These are phyloP conservation scores for Wickerhamiella alocasiicola DNA, from an alignment of 805 yeast genomes.

Conservation along the genomic window DNA sequence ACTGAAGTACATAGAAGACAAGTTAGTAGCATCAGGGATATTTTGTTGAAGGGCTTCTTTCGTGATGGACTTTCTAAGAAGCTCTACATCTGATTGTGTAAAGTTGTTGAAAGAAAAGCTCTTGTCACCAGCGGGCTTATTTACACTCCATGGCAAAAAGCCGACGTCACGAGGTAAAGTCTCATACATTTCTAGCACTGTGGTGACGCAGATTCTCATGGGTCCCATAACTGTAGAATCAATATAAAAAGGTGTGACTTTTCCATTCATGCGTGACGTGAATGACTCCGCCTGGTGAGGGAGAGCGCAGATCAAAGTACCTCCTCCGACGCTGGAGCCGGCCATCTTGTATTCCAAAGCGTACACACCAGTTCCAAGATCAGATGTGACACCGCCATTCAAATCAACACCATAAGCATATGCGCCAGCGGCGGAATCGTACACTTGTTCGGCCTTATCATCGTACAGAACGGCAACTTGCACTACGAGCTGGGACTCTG, in stretches of 20 bases:
- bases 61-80: conserved; percentile 37
- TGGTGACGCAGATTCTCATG: conserved; percentile 29
- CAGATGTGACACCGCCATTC: conserved; percentile 35
- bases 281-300: conserved; percentile 53
- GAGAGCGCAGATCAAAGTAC: conserved; percentile 43
- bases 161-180: conserved; percentile 34
- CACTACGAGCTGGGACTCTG: conserved; percentile 20
- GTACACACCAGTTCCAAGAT: conserved; percentile 33
- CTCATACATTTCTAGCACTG: conserved; percentile 27
- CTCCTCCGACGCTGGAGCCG: conserved; percentile 38
- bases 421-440: conserved; percentile 59
- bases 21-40: conserved; percentile 41
- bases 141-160: conserved; percentile 45
- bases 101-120: conserved; percentile 32
- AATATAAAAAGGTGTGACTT: conserved; percentile 27
- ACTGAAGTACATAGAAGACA: conserved; percentile 80
- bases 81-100: conserved; percentile 29
- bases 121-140: conserved; percentile 23
- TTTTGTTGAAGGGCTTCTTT: conserved; percentile 40
- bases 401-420: conserved; percentile 43
- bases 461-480: conserved; percentile 30
- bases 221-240: conserved; percentile 40
- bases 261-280: conserved; percentile 26
- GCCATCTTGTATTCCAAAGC: conserved; percentile 36
- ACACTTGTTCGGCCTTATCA: conserved; percentile 29